Evolutionary conservation across 768 basidiomycete genomes (phyloP).

Genomic region (Omphalotus guepiniiformis): DNA sequence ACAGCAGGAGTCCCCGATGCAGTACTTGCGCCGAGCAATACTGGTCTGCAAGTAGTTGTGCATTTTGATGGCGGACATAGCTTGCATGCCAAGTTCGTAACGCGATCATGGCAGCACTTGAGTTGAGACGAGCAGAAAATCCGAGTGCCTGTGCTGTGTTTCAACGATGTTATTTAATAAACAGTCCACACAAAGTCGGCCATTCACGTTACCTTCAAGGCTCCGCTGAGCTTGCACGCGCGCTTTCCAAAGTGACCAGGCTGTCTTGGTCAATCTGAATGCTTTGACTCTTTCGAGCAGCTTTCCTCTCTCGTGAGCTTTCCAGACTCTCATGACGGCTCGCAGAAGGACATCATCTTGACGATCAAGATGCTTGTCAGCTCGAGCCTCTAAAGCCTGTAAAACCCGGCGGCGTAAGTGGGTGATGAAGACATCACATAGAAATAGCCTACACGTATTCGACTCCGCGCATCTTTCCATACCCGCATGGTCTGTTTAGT

Average conservation of each 20-base stretch:
- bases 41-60: constrained; percentile 42
- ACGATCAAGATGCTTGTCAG: constrained; percentile 49
- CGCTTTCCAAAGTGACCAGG: constrained; percentile 48
- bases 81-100: constrained; percentile 45
- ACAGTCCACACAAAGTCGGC: no score
- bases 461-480: constrained; percentile 53
- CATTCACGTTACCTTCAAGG: no score
- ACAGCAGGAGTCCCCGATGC: constrained; percentile 40
- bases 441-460: constrained; percentile 41
- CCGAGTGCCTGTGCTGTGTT: constrained; percentile 43
- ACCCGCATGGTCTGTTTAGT: constrained; percentile 42
- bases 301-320: constrained; percentile 58
- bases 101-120: constrained; percentile 29
- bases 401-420: not conserved
- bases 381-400: constrained; percentile 54
- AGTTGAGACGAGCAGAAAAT: constrained; percentile 43
- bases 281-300: constrained; percentile 51
- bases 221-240: constrained; percentile 34
- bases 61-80: constrained; percentile 41
- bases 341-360: constrained; percentile 56
- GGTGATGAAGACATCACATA: not conserved
- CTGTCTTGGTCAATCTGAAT: constrained; percentile 38
- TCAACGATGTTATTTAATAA: constrained; percentile 16
- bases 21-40: constrained; percentile 40
- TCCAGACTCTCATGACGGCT: constrained; percentile 63